These are phyloP conservation scores for Phaeosphaeria sp. DNA, from an alignment of 2,329 filamentous ascomycete genomes.

Conservation along the genomic window DNA sequence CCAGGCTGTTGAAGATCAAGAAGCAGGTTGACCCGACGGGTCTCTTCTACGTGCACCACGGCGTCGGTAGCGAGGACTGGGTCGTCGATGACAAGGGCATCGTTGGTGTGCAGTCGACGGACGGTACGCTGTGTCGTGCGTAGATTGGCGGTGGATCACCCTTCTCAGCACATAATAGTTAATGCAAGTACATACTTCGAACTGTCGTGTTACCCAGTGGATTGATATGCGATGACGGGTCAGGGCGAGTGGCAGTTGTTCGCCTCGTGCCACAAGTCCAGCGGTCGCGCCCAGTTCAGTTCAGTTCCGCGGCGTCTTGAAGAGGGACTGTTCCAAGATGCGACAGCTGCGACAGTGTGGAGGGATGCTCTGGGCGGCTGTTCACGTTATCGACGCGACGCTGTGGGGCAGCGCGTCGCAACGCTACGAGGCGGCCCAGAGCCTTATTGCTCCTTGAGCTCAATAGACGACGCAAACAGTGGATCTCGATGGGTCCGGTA, in stretches of 20 bases:
- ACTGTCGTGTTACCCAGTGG: not conserved
- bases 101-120: conserved; percentile 38
- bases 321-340: not conserved
- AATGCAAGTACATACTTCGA: not conserved
- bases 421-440: not conserved
- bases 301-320: not conserved
- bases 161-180: conserved; percentile 5
- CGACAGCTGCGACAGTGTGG: not conserved
- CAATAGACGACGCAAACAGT: not conserved
- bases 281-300: too few species aligned
- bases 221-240: not conserved
- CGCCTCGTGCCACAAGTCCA: not conserved
- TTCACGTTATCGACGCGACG: not conserved
- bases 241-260: too few species aligned
- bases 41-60: conserved; percentile 42
- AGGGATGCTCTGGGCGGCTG: not conserved
- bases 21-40: conserved; percentile 37
- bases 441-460: not conserved
- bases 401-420: not conserved
- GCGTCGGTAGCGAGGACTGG: conserved; percentile 42
- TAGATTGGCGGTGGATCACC: conserved; percentile 5
- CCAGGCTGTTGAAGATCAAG: conserved; percentile 34
- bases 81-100: conserved; percentile 34
- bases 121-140: conserved; percentile 36
- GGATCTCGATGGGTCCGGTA: not conserved